Evolutionary conservation across 768 basidiomycete genomes (phyloP), one percentile per base, ranked within the genome.

Genomic region (Rhodotorula paludigena): DNA sequence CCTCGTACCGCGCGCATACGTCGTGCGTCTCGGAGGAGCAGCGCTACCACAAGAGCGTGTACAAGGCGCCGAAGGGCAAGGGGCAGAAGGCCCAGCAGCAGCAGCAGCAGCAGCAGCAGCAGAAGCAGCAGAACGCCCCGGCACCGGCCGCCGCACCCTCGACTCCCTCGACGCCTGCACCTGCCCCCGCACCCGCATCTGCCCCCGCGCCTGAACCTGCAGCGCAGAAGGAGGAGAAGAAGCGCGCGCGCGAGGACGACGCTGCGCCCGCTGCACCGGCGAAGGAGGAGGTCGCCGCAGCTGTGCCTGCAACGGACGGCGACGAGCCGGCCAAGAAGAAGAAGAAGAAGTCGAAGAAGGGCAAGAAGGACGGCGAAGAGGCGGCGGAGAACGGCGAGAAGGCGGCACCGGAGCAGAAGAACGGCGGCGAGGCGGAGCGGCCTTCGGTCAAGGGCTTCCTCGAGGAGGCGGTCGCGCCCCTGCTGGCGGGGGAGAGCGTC

Each of bases 31-130:
- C 55, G 1, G 72, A 73, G 63, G 72, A 63, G 25, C 62, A 73
- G 44, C 45, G 63, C 56, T 73, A 73, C 61, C 62, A 73, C 20
- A 28, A 42, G 49, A 65, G 63, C 18, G 66, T 72, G 33, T 72
- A 72, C 66, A 67, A 68, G 45, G 52, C 63, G 7, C 70, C 70
- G 15, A 71, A 71, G 59, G 62, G 59, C 55, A 66, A 71, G 62
- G 59, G 58, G 28, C n/a, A 59, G 44, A 56, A 62, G 48, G 61
- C 15, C 36, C 49, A 59, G 51, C 62, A 70, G 56, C 32, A 64
- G n/a, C 60, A 68, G 52, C 42, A 47, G 8, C 35, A 59, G 33
- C 21, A 63, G 36, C 47, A 54, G 14, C 32, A 35, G 58, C 52
- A 60, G 44, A 15, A 57, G 41, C 36, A 32, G 41, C 53, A n/a